phyloP scores from a whole-genome alignment of 352 stramenopile species.

The Pythium scleroteichum region DNA sequence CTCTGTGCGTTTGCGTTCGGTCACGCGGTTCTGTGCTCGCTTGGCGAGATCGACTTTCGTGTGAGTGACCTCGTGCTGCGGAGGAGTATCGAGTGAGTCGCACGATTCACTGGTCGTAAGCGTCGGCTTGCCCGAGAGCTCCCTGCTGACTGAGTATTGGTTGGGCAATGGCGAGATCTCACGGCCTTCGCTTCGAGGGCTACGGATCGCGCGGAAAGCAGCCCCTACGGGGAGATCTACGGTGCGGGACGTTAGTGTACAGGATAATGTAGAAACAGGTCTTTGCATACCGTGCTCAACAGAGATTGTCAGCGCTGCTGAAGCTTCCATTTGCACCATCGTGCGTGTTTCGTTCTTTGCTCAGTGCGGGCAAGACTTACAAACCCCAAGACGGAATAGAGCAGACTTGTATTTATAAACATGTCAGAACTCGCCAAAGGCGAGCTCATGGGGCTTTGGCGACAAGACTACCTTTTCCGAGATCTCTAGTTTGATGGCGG shows the following conservation, averaged over 20 bases:
- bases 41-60: conserved; percentile 40
- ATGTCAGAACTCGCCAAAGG: too few relatives aligned
- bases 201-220: conserved; percentile 52
- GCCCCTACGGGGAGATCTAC: conserved; percentile 46
- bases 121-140: conserved; percentile 1
- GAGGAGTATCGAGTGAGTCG: conserved; percentile 16
- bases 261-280: too few relatives aligned
- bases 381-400: not conserved
- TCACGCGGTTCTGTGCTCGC: conserved; percentile 51
- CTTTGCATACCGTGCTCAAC: conserved; percentile 13
- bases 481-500: conserved; percentile 9
- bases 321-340: conserved; percentile 21
- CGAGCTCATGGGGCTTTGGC: too few relatives aligned
- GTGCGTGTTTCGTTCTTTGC: too few relatives aligned
- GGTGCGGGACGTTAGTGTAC: too few relatives aligned
- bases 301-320: conserved; percentile 9
- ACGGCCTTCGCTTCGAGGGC: conserved; percentile 24
- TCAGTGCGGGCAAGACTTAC: too few relatives aligned
- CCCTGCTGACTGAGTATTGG: conserved; percentile 18
- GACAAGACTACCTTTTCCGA: not conserved
- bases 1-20: conserved; percentile 59
- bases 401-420: conserved; percentile 26
- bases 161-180: conserved; percentile 7
- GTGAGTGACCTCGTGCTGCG: not conserved
- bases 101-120: conserved; percentile 18